These are phyloP conservation scores for Psidium guajava DNA, from an alignment of 345 rosid species.

Conservation along the genomic window DNA sequence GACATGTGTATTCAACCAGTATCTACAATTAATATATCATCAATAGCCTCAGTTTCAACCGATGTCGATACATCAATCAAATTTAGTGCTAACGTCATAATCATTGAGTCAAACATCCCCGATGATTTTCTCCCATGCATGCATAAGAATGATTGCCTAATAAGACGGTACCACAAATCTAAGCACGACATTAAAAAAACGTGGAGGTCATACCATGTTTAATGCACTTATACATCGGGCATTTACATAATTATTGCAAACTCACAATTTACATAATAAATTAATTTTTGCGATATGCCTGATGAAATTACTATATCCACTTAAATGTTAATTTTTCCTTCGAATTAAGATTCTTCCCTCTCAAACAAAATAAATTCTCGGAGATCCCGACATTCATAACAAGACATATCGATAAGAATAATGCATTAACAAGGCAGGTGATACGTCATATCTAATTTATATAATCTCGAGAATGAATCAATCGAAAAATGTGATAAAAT, in stretches of 20 bases:
- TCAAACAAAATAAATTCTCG: neutral
- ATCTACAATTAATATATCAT: neutral
- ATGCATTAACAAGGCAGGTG: fast-evolving
- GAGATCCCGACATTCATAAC: neutral
- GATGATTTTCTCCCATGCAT: neutral
- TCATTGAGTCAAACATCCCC: neutral
- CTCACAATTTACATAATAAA: too few relatives aligned
- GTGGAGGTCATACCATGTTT: neutral
- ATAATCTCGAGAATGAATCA: neutral
- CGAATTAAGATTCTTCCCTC: neutral
- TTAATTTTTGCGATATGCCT: too few relatives aligned
- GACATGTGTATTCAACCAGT: neutral
- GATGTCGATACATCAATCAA: neutral
- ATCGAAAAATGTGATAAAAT: neutral
- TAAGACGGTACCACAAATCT: neutral
- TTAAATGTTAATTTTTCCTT: neutral
- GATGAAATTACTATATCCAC: too few relatives aligned
- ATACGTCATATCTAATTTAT: neutral
- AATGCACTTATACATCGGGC: neutral
- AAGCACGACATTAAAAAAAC: neutral
- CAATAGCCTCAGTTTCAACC: neutral
- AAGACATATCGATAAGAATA: neutral
- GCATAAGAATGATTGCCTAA: neutral
- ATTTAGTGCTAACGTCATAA: neutral
- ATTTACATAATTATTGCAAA: neutral